Base-by-base conservation (phyloP, 768 basidiomycete species). In the Suillus placidus region DNA sequence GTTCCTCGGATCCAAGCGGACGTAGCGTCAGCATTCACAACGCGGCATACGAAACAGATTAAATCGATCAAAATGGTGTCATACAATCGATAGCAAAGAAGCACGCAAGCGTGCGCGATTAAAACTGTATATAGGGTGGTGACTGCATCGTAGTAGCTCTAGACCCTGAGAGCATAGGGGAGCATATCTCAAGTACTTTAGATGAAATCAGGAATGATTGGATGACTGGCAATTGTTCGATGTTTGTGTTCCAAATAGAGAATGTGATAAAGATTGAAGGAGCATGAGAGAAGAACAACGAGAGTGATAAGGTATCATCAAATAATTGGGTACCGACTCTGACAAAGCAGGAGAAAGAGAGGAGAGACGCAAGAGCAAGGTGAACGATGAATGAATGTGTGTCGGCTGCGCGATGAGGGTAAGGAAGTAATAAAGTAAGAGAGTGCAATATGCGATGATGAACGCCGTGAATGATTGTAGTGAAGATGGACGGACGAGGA, bases 11-110 rank as follows among this genome's bases (percentile, higher is more conserved):
- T 77, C 97, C 97, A 37, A 95, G 94, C 68, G 97, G 97, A 37
- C 85, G 97, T 60, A 95, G 93, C 68, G 97, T 99, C 74, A 90
- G 87, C 78, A 98, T 99, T 72, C 97, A 99, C 84, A 93, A 90
- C 71, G 89, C 94, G 58, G 97, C 97, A 14, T 97, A 98, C 76
- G 78, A 80, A 32, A 49, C 54, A 55, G 43, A 67, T 30, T 66
- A 65, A 26, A 34, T 66, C 34, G 43, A 66, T 49, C 65, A 65
- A 65, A 65, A 37, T 42, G 26, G 58, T 30, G 12, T 42, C 40
- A 13, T 42, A 60, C 40, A 42, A 60, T 60, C 12, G 45, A 40
- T 66, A 65, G 37, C 12, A 9, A 32, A 42, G 58, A 60, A 30
- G 16, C 62, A 47, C 56, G 3, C 32, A 52, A 18, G 26, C 10